Base-by-base conservation (phyloP, 2,329 filamentous ascomycete genomes). In the Plenodomus biglobosus region DNA sequence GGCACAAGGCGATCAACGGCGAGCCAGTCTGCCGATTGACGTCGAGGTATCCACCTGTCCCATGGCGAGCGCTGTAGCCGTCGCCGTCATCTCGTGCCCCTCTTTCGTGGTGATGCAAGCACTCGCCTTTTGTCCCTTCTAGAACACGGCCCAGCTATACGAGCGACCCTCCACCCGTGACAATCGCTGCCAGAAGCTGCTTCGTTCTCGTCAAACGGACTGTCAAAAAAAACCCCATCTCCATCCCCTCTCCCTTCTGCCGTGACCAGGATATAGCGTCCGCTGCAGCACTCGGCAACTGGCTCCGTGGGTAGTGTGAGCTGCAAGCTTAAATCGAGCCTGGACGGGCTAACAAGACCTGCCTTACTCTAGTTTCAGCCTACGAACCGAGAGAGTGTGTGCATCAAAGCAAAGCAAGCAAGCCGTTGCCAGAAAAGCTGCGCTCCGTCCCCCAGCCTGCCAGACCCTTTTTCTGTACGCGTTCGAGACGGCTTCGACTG, bases 11-110 rank as follows among this genome's bases (percentile, higher is more conserved):
- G 56, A 61, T 60, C 54, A 51, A 56, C 47, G 53, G 52, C 52
- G 50, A 54, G 38, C 41, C 60, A 42, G 53, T 46, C 56, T 59
- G 58, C 53, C 55, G 50, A 56, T 67, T 67, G 64, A 68, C 62
- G 60, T 66, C 63, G 59, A 53, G 46, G 58, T 48, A 55, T 55
- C 64, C 64, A 64, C 61, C 48, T 52, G 44, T 3, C 51, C 45
- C 55, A 53, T 57, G 49, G 46, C 52, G 45, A 59, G 56, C 47
- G 43, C 43, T 52, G 44, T 50, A 50, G 50, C 47, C 44, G 53
- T 56, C 42, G 52, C 50, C 48, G 24, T 36, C 20, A 37, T 48
- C 44, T 24, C 35, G 45, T 46, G 42, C 50, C 50, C 45, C 50
- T 48, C 45, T 36, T 44, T 27, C 18, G 41, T 20, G 24, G 46